phyloP scores from a whole-genome alignment of 2,329 filamentous ascomycete genomes.

The Scytalidium lignicola region DNA sequence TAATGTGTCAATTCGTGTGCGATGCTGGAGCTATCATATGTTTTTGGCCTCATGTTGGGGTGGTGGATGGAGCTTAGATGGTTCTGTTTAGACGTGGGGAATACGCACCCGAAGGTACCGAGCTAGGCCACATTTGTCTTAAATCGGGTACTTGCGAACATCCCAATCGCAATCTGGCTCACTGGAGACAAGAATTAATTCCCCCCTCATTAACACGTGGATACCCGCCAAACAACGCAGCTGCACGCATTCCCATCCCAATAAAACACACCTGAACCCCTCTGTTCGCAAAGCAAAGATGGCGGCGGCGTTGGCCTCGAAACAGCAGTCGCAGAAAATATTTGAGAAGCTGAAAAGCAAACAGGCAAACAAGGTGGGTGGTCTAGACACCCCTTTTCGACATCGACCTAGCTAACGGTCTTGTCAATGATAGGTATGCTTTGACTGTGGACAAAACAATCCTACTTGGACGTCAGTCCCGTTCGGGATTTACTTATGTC shows the following conservation, averaged over 20 bases:
- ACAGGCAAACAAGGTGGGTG: slow-evolving; percentile 80
- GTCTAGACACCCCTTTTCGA: slow-evolving; percentile 18
- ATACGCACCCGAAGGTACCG: background rate
- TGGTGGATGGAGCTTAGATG: background rate
- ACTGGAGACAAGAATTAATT: background rate
- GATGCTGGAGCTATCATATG: background rate
- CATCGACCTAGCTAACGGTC: slow-evolving; percentile 11
- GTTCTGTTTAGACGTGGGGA: background rate
- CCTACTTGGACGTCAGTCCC: slow-evolving; percentile 98
- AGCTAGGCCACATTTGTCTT: background rate
- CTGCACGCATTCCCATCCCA: background rate
- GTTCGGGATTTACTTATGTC: slow-evolving; percentile 94
- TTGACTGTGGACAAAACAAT: slow-evolving; percentile 96
- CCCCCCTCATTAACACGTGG: background rate
- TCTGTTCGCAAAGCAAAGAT: slow-evolving; percentile 37
- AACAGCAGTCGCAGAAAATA: slow-evolving; percentile 92
- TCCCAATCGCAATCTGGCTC: slow-evolving; percentile 24
- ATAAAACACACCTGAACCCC: background rate
- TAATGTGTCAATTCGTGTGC: background rate
- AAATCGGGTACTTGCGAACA: background rate
- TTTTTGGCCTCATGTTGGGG: background rate
- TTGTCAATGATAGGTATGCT: slow-evolving; percentile 67
- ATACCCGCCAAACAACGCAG: background rate
- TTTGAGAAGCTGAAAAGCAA: slow-evolving; percentile 97
- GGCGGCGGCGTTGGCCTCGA: slow-evolving; percentile 64